Conservation (phyloP, 177 flowering plant genomes). For the Telopea speciosissima region DNA sequence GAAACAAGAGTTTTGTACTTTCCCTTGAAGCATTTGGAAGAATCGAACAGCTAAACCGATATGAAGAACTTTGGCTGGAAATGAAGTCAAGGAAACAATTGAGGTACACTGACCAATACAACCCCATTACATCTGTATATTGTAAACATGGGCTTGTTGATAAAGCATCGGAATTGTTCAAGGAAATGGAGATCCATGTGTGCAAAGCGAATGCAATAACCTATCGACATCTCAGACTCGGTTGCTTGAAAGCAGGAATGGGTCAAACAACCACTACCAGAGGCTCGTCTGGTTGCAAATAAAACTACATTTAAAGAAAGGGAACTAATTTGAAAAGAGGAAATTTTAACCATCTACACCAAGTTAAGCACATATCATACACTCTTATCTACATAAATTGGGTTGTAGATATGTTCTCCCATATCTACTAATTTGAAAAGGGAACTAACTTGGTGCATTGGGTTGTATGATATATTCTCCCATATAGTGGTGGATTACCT, state of each 20-base stretch:
- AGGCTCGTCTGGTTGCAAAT: too few species aligned
- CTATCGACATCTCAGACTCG: constrained; percentile 73
- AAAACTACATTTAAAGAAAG: too few species aligned
- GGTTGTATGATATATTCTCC: too few species aligned
- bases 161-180: constrained; percentile 55
- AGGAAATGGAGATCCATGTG: constrained; percentile 53
- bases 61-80: constrained; percentile 77
- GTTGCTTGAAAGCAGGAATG: constrained; percentile 69
- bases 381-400: too few species aligned
- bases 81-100: constrained; percentile 52
- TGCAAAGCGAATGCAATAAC: constrained; percentile 83
- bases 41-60: constrained; percentile 45
- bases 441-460: too few species aligned
- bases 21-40: constrained; percentile 89
- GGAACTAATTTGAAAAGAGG: too few species aligned
- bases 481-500: too few species aligned
- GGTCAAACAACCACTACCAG: constrained; percentile 23
- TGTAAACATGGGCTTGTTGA: constrained; percentile 58
- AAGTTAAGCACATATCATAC: too few species aligned
- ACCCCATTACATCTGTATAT: constrained; percentile 69
- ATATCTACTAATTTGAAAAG: too few species aligned
- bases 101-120: constrained; percentile 69
- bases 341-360: too few species aligned
- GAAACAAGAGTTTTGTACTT: constrained; percentile 62
- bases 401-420: too few species aligned